Evolutionary conservation across 140 eudicot genomes (phyloP).

Genomic region (Oenanthe javanica): DNA sequence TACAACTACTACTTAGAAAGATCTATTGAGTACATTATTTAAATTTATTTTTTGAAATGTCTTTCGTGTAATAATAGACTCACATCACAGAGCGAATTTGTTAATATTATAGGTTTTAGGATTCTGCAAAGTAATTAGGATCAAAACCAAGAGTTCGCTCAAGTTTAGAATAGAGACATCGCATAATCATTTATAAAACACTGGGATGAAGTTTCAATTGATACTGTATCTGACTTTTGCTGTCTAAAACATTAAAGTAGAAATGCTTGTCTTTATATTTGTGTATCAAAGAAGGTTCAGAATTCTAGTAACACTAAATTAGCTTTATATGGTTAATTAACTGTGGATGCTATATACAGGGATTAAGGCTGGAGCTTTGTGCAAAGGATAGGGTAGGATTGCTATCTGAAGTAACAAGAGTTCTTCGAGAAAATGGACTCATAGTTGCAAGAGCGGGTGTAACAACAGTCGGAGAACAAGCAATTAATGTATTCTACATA

Average conservation of each 20-base stretch:
- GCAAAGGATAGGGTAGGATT: conserved; percentile 88
- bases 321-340: background rate
- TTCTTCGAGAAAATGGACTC: conserved; percentile 74
- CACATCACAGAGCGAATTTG: background rate
- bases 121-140: background rate
- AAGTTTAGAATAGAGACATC: background rate
- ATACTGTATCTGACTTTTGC: background rate
- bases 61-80: background rate
- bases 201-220: background rate
- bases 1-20: no score
- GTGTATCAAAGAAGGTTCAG: background rate
- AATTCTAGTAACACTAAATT: background rate
- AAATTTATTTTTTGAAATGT: background rate
- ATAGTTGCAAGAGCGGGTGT: conserved; percentile 84
- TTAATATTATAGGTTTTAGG: background rate
- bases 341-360: conserved; percentile 32
- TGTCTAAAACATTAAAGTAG: background rate
- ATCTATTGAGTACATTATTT: no score
- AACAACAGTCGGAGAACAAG: conserved; percentile 71
- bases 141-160: background rate
- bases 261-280: no score
- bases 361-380: conserved; percentile 74
- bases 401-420: conserved; percentile 80
- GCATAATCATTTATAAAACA: background rate
- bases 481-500: conserved; percentile 66